These are phyloP conservation scores for Camellia sinensis DNA, from an alignment of 148 eudicot species.

Conservation along the genomic window DNA sequence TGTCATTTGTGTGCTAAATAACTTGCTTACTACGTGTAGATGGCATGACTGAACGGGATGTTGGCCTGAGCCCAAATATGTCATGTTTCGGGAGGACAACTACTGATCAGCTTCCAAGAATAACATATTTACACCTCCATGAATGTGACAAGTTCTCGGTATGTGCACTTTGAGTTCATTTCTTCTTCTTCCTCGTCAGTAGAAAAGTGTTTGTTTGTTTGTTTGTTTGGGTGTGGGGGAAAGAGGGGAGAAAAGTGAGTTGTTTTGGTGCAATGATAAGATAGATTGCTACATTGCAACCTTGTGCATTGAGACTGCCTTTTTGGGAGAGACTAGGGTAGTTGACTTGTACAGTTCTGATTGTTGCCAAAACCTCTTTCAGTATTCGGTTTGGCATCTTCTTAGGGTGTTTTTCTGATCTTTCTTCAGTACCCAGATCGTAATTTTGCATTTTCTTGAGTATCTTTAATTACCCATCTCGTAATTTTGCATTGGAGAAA, in stretches of 20 bases:
- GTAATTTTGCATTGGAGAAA: no score
- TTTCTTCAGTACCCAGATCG: no score
- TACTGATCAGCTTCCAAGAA: constrained; percentile 34
- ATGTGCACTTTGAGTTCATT: constrained; percentile 16
- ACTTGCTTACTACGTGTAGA: constrained; percentile 34
- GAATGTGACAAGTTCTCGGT: constrained; percentile 82
- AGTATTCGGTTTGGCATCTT: no score
- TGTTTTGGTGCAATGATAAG: no score
- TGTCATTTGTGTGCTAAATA: constrained; percentile 6
- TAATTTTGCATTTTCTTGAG: no score
- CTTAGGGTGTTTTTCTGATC: no score
- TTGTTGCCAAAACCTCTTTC: no score
- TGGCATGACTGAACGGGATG: constrained; percentile 54
- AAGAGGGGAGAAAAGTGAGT: no score
- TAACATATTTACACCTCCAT: constrained; percentile 62
- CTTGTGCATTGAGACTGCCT: not conserved
- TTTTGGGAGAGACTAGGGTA: not conserved
- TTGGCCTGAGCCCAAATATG: constrained; percentile 58
- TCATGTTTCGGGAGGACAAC: constrained; percentile 45
- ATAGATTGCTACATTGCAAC: no score
- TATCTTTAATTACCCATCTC: no score
- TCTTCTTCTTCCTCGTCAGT: not conserved
- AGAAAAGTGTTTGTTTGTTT: no score
- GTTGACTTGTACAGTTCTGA: not conserved
- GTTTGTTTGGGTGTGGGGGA: no score